Conservation (phyloP, 106 monocot species). For the Phalaenopsis equestris region DNA sequence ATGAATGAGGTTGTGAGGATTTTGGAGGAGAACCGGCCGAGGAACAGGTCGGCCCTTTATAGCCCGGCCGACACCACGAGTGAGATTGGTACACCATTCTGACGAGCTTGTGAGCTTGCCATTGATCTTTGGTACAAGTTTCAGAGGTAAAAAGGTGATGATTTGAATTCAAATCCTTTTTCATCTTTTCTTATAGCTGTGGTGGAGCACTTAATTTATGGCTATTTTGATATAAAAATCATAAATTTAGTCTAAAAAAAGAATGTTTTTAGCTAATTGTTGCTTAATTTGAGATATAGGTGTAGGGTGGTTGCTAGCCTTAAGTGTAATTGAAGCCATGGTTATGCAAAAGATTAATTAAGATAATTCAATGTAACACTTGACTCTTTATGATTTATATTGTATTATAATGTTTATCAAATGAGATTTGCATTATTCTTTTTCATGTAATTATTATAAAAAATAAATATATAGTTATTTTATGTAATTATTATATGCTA, state of each 20-base stretch:
- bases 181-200: too few species aligned
- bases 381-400: too few species aligned
- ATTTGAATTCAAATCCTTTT: background rate
- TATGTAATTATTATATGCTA: too few species aligned
- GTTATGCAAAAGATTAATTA: too few species aligned
- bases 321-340: too few species aligned
- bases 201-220: background rate
- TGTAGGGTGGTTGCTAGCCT: background rate
- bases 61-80: slow-evolving; percentile 68
- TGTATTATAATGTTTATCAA: background rate
- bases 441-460: too few species aligned
- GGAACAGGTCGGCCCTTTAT: slow-evolving; percentile 71
- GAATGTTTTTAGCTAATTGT: background rate
- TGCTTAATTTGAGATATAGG: background rate
- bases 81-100: slow-evolving; percentile 63
- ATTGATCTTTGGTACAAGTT: too few species aligned
- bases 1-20: slow-evolving; percentile 82
- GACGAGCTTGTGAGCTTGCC: background rate
- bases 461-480: too few species aligned
- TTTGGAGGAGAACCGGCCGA: slow-evolving; percentile 84
- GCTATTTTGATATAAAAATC: background rate
- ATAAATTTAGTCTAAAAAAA: background rate
- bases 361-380: too few species aligned
- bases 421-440: background rate
- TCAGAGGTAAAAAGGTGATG: too few species aligned